Percentiles rank a stretch among this genome's conserved stretches.
These are phyloP conservation scores for Cicer judaicum DNA, from an alignment of 306 rosid species.

Conservation along the genomic window DNA sequence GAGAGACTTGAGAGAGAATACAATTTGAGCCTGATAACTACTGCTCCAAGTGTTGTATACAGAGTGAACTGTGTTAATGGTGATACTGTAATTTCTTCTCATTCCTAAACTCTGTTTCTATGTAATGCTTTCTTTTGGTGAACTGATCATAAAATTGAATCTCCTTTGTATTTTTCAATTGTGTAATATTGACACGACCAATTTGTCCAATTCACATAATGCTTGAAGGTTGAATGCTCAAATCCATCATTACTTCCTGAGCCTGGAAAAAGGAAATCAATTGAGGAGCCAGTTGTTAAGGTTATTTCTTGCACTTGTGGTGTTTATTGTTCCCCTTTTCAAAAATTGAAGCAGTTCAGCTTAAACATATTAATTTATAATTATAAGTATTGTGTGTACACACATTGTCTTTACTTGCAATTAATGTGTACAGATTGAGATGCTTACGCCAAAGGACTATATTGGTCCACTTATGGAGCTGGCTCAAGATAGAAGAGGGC, in stretches of 20 bases:
- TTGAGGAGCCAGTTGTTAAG: slow-evolving; percentile 86
- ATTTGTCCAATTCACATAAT: slow-evolving; percentile 43
- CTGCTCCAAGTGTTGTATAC: slow-evolving; percentile 89
- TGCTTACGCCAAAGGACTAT: slow-evolving; percentile 92
- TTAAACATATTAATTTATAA: background rate
- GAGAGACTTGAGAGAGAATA: slow-evolving; percentile 86
- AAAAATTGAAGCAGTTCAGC: slow-evolving; percentile 37
- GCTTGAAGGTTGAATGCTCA: slow-evolving; percentile 72
- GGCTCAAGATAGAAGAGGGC: slow-evolving; percentile 95
- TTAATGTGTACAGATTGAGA: slow-evolving; percentile 68
- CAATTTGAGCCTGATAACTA: slow-evolving; percentile 79
- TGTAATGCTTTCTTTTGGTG: slow-evolving; percentile 28
- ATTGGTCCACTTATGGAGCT: slow-evolving; percentile 92
- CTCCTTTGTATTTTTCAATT: slow-evolving; percentile 25
- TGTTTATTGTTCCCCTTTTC: slow-evolving; percentile 32
- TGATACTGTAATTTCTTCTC: slow-evolving; percentile 78
- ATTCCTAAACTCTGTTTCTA: slow-evolving; percentile 55
- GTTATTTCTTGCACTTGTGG: slow-evolving; percentile 47
- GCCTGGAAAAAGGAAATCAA: slow-evolving; percentile 70
- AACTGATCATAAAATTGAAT: slow-evolving; percentile 36
- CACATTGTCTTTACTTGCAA: slow-evolving; percentile 41
- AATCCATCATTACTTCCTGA: slow-evolving; percentile 86
- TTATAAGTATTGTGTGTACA: slow-evolving; percentile 16
- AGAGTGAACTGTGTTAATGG: slow-evolving; percentile 71
- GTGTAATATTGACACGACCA: slow-evolving; percentile 38